These are phyloP conservation scores for Populus hybrid DNA, from an alignment of 441 rosid species.

Conservation along the genomic window DNA sequence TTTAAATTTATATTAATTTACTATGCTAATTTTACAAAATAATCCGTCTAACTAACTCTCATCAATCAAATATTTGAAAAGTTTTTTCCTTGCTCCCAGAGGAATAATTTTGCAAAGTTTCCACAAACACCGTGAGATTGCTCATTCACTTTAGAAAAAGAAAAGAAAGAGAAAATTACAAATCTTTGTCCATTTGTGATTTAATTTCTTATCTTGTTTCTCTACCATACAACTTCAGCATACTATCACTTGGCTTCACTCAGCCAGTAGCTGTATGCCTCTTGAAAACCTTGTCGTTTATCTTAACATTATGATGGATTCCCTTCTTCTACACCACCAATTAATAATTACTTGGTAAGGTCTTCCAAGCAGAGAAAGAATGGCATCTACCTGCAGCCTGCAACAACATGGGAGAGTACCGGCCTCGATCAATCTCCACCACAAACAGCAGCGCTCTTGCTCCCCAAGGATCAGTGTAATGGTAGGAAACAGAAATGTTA, in stretches of 20 bases:
- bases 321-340: too few relatives aligned
- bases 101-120: neutral
- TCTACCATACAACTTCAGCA: conserved; percentile 31
- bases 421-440: conserved; percentile 14
- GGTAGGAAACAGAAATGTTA: neutral
- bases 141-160: neutral
- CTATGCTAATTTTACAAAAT: too few relatives aligned
- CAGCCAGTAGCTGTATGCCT: neutral
- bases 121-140: too few relatives aligned
- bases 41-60: too few relatives aligned
- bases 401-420: conserved; percentile 11
- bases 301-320: too few relatives aligned
- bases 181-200: conserved; percentile 1
- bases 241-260: neutral
- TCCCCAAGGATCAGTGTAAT: neutral
- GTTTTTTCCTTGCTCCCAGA: neutral
- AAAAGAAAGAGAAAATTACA: neutral
- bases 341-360: neutral
- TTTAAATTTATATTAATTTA: too few relatives aligned
- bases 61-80: too few relatives aligned
- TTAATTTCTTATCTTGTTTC: conserved; percentile 28
- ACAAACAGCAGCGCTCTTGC: conserved; percentile 12
- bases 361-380: neutral
- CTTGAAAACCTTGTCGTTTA: neutral
- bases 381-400: conserved; percentile 21